Conservation (phyloP, 2,329 filamentous ascomycete genomes). For the Sordariomycetes sp. region DNA sequence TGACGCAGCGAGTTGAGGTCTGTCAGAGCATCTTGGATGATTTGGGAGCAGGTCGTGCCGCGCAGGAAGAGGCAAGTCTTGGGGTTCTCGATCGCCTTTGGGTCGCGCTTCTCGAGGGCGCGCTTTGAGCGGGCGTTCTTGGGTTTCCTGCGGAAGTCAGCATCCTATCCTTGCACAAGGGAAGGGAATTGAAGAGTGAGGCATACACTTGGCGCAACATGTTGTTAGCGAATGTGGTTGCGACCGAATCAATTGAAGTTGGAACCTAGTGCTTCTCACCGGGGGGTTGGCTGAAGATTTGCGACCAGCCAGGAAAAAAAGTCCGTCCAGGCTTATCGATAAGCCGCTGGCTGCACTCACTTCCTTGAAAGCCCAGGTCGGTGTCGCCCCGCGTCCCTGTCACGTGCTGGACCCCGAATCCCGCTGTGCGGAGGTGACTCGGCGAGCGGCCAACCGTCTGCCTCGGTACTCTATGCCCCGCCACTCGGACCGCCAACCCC, state of each 20-base stretch:
- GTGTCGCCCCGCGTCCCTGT: not conserved
- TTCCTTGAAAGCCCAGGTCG: too few species aligned
- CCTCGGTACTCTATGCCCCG: constrained; percentile 4
- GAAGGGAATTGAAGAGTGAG: not conserved
- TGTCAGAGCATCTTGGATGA: constrained; percentile 73
- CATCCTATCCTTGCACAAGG: not conserved
- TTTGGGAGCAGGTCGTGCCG: constrained; percentile 74
- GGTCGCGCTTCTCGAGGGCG: constrained; percentile 85
- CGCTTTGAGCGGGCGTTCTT: constrained; percentile 83
- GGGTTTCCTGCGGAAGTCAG: constrained; percentile 37
- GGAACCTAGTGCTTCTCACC: too few species aligned
- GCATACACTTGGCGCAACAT: constrained; percentile 43
- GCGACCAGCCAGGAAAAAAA: constrained; percentile 1
- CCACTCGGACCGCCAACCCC: constrained; percentile 1
- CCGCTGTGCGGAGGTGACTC: not conserved
- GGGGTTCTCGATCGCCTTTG: constrained; percentile 81
- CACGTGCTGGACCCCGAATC: too few species aligned
- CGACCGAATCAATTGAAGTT: too few species aligned
- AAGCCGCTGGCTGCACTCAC: too few species aligned
- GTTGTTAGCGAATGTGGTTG: constrained; percentile 10
- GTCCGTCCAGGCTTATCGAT: too few species aligned
- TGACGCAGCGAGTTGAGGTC: constrained; percentile 81
- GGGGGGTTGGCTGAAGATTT: constrained; percentile 1
- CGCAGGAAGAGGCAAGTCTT: constrained; percentile 86
- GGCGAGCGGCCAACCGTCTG: not conserved